Conservation (phyloP, 257 asterid species). For the Penstemon newberryi region DNA sequence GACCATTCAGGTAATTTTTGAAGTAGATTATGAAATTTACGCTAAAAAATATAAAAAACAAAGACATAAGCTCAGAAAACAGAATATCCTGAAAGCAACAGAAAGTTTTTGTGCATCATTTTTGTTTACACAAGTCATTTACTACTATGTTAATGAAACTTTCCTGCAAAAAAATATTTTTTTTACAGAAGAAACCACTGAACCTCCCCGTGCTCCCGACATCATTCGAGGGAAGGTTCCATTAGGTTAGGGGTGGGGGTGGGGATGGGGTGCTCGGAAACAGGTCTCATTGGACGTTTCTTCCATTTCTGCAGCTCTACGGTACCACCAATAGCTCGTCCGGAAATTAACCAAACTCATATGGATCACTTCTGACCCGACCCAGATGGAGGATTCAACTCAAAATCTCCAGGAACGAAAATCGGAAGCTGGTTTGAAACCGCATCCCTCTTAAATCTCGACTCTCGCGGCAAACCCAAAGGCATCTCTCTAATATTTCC, state of each 20-base stretch:
- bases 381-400: conserved; percentile 46
- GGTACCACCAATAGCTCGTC: background rate
- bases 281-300: conserved; percentile 44
- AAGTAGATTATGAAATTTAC: too few relatives aligned
- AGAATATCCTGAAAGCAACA: conserved; percentile 11
- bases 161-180: conserved; percentile 21
- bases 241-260: too few relatives aligned
- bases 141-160: conserved; percentile 24
- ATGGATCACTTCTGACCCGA: conserved; percentile 44
- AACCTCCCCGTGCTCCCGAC: conserved; percentile 41
- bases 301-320: conserved; percentile 32
- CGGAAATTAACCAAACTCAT: conserved; percentile 8
- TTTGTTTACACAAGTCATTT: conserved; percentile 23
- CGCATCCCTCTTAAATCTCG: conserved; percentile 73
- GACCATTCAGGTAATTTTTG: too few relatives aligned
- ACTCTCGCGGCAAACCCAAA: conserved; percentile 46
- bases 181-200: conserved; percentile 49
- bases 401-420: conserved; percentile 70
- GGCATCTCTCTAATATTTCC: conserved; percentile 44
- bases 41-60: too few relatives aligned
- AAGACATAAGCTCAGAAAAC: conserved; percentile 16
- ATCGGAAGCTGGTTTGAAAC: conserved; percentile 92
- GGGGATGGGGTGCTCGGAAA: conserved; percentile 21
- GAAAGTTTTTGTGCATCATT: conserved; percentile 15
- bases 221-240: conserved; percentile 49